These are phyloP conservation scores for Venturia oleaginea DNA, from an alignment of 2,329 filamentous ascomycete species.

Conservation along the genomic window DNA sequence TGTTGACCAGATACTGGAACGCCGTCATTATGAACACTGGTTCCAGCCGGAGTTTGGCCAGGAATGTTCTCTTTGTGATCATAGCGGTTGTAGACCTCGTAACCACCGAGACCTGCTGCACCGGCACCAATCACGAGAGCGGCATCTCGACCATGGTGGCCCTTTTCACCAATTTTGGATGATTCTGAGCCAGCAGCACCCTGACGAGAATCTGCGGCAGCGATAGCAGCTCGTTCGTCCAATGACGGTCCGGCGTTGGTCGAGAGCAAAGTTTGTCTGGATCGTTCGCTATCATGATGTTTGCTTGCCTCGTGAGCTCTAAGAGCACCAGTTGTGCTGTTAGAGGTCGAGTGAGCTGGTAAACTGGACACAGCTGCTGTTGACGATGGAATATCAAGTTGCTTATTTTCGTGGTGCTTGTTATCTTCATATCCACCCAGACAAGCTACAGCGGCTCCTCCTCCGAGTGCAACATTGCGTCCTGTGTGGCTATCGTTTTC, in stretches of 20 bases:
- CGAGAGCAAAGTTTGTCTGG: neutral
- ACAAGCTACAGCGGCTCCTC: constrained; percentile 1
- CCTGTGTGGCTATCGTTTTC: neutral
- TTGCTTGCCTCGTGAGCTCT: neutral
- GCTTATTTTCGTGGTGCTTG: neutral
- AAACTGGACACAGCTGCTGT: neutral
- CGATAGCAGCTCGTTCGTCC: neutral
- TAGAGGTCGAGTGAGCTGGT: neutral
- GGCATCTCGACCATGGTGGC: neutral
- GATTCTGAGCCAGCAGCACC: neutral
- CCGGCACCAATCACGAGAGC: constrained; percentile 2
- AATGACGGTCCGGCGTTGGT: neutral
- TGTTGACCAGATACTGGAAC: neutral
- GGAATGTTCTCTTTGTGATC: neutral
- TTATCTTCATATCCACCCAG: neutral
- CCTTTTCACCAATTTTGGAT: neutral
- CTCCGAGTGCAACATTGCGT: neutral
- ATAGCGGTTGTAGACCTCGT: constrained; percentile 19
- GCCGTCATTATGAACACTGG: neutral
- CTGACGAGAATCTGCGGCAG: neutral
- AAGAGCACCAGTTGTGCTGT: neutral
- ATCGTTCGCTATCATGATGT: neutral
- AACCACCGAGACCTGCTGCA: constrained; percentile 15
- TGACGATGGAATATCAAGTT: neutral
- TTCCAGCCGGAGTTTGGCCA: neutral